Percentiles rank a stretch among this genome's conserved stretches.
Evolutionary conservation across 331 rosid genomes (phyloP).

Genomic region (Erythrophleum ivorense): DNA sequence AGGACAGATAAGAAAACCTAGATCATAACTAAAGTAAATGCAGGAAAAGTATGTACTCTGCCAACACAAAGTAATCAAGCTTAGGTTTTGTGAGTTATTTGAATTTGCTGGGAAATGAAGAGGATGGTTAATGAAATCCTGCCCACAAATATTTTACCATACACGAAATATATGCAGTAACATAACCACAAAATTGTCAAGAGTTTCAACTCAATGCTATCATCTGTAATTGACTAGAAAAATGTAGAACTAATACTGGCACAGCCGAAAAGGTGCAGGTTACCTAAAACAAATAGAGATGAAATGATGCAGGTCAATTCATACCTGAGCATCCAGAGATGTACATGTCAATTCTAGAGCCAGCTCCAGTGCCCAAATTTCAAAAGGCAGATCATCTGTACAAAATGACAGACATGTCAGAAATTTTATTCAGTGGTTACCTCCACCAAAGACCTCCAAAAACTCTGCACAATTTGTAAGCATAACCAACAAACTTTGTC

Average conservation of each 20-base stretch:
- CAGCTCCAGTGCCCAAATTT: constrained; percentile 88
- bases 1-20: not conserved
- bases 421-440: constrained; percentile 25
- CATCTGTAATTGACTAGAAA: constrained; percentile 20
- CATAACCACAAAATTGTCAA: constrained; percentile 4
- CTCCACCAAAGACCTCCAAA: not conserved
- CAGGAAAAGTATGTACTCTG: constrained; percentile 21
- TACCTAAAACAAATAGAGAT: constrained; percentile 24
- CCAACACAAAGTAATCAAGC: not conserved
- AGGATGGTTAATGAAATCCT: constrained; percentile 21
- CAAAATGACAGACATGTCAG: constrained; percentile 47
- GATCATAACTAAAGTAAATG: constrained; percentile 22
- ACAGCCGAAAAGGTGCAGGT: constrained; percentile 11
- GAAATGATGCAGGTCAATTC: constrained; percentile 21
- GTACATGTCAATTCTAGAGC: constrained; percentile 88
- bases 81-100: constrained; percentile 18
- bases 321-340: constrained; percentile 86
- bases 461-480: not conserved
- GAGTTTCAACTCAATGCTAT: not conserved
- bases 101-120: constrained; percentile 13
- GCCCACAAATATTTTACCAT: constrained; percentile 17
- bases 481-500: constrained; percentile 19
- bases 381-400: constrained; percentile 92
- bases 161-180: constrained; percentile 15
- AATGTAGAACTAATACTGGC: constrained; percentile 7